Evolutionary conservation across 352 stramenopile species (phyloP).

Genomic region (Phytophthora europaea): DNA sequence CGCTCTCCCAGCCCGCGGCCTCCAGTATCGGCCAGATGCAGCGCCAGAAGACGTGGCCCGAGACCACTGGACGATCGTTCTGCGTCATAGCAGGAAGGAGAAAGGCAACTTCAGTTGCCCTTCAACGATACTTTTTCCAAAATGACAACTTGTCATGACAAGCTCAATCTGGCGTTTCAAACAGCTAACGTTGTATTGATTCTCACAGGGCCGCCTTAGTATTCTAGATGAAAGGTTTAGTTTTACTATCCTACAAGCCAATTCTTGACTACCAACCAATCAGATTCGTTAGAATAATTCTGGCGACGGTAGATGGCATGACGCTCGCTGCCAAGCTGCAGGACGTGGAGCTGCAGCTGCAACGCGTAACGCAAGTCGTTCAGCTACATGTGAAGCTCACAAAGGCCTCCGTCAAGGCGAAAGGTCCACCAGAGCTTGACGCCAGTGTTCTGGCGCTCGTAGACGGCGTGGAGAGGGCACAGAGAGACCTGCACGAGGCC

Average conservation of each 20-base stretch:
- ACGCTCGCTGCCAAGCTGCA: conserved; percentile 7
- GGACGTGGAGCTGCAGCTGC: conserved; percentile 30
- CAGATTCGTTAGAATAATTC: neutral
- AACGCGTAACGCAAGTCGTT: conserved; percentile 9
- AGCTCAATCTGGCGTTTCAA: neutral
- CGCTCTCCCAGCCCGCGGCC: neutral
- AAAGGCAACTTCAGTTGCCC: neutral
- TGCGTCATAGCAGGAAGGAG: neutral
- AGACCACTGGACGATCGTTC: neutral
- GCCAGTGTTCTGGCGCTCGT: neutral
- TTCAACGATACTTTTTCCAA: neutral
- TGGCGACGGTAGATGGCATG: neutral
- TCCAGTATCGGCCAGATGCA: neutral
- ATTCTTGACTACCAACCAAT: no score
- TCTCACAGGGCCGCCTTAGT: neutral
- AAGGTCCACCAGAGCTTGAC: neutral
- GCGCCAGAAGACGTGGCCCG: neutral
- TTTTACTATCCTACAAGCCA: neutral
- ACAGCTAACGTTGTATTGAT: neutral
- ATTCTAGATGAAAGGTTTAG: neutral
- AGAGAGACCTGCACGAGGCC: conserved; percentile 4
- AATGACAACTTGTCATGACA: no score
- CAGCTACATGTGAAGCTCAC: conserved; percentile 19
- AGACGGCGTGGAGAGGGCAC: neutral
- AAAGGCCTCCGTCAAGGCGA: neutral